Conservation (phyloP, 2,329 filamentous ascomycete genomes). For the Claviceps spartinae region DNA sequence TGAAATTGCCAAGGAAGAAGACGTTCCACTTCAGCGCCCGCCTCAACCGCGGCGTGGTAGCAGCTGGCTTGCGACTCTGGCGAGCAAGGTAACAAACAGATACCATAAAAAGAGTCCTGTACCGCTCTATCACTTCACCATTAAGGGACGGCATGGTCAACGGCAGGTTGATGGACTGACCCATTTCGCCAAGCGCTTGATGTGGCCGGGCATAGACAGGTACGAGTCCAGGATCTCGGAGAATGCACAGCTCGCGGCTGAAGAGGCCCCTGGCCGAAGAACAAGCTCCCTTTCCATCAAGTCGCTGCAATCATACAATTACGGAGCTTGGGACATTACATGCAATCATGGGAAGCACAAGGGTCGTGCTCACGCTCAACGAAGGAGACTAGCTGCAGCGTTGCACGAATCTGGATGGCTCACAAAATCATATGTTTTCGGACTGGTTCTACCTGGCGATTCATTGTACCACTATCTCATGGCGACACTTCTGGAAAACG, state of each 20-base stretch:
- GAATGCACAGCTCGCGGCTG: slow-evolving; percentile 30
- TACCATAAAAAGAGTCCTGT: slow-evolving; percentile 23
- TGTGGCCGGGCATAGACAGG: slow-evolving; percentile 47
- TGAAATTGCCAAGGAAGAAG: slow-evolving; percentile 34
- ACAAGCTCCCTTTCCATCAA: slow-evolving; percentile 21
- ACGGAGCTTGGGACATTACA: slow-evolving; percentile 26
- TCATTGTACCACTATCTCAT: slow-evolving; percentile 50
- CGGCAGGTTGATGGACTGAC: slow-evolving; percentile 48
- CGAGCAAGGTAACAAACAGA: slow-evolving; percentile 36
- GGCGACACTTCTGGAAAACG: slow-evolving; percentile 51
- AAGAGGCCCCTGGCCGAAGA: slow-evolving; percentile 19
- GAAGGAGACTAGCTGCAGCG: slow-evolving; percentile 41
- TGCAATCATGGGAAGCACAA: slow-evolving; percentile 17
- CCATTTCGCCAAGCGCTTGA: slow-evolving; percentile 48
- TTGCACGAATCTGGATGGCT: slow-evolving; percentile 51
- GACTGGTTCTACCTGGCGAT: slow-evolving; percentile 51
- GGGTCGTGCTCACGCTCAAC: slow-evolving; percentile 25
- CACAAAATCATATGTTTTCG: slow-evolving; percentile 53
- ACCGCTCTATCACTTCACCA: slow-evolving; percentile 28
- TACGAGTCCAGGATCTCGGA: slow-evolving; percentile 35
- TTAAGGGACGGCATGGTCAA: slow-evolving; percentile 40
- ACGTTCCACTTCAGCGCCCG: slow-evolving; percentile 7
- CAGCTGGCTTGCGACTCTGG: slow-evolving; percentile 45
- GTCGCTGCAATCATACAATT: slow-evolving; percentile 31
- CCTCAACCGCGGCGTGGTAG: slow-evolving; percentile 10